Conservation (phyloP, 495 filamentous ascomycete genomes). For the Neurospora sp. region DNA sequence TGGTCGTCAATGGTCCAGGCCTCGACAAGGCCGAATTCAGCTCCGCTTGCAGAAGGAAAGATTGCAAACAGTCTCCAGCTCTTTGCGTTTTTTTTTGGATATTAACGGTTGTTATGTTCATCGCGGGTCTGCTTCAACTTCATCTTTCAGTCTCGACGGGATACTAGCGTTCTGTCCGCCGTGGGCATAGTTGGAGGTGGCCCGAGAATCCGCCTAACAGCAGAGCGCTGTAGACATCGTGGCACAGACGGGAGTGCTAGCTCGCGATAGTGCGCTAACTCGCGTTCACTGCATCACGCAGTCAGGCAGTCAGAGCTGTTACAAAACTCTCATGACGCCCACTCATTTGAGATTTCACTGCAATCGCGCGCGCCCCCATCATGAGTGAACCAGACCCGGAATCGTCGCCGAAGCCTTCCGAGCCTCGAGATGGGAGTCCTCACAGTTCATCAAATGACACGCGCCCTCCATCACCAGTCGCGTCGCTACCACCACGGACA, state of each 20-base stretch:
- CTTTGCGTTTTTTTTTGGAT: background rate
- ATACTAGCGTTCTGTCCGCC: background rate
- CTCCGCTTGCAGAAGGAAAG: background rate
- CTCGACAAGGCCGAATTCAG: background rate
- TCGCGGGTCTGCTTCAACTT: background rate
- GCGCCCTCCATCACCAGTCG: background rate
- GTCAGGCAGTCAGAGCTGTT: background rate
- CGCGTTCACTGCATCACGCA: background rate
- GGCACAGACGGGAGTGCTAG: background rate
- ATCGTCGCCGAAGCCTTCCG: background rate
- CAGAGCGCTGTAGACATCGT: background rate
- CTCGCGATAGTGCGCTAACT: background rate
- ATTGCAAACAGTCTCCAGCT: background rate
- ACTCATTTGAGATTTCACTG: background rate
- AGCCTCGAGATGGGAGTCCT: background rate
- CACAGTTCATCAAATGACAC: background rate
- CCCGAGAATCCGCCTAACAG: background rate
- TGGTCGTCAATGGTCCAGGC: background rate
- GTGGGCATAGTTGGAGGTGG: background rate
- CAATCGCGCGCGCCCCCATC: background rate
- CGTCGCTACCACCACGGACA: background rate
- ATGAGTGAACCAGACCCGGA: background rate
- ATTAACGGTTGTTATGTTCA: background rate
- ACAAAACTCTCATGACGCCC: background rate
- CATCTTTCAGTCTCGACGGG: background rate